Conservation (phyloP, 2,329 filamentous ascomycete genomes). For the Alternaria metachromatica region DNA sequence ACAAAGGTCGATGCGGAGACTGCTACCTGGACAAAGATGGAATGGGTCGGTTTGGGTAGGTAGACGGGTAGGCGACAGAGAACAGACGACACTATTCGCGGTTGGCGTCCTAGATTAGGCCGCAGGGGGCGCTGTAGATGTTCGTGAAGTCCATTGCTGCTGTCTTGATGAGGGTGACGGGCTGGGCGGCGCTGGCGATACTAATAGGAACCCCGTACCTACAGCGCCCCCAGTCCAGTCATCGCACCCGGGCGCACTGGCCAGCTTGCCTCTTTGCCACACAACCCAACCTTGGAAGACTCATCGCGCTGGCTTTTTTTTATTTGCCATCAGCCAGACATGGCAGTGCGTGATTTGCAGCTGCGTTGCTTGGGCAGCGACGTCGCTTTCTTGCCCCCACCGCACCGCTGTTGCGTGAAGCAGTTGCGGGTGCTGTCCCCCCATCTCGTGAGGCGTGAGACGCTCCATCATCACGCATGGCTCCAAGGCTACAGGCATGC, state of each 20-base stretch:
- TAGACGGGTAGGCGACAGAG: slow-evolving; percentile 23
- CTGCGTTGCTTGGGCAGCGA: neutral
- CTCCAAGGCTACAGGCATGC: slow-evolving; percentile 19
- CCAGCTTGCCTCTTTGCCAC: slow-evolving; percentile 32
- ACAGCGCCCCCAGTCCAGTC: slow-evolving; percentile 33
- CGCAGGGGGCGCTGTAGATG: slow-evolving; percentile 38
- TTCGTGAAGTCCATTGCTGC: slow-evolving; percentile 45
- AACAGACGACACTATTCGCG: slow-evolving; percentile 24
- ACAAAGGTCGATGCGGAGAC: slow-evolving; percentile 30
- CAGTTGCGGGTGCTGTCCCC: neutral
- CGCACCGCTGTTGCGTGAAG: neutral
- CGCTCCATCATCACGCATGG: slow-evolving; percentile 21
- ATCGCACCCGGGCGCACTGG: slow-evolving; percentile 28
- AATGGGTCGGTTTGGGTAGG: slow-evolving; percentile 14
- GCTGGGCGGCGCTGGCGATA: slow-evolving; percentile 36
- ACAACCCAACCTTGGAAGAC: slow-evolving; percentile 17
- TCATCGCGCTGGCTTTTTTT: slow-evolving; percentile 21
- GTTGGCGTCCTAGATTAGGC: slow-evolving; percentile 38
- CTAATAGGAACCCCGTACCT: slow-evolving; percentile 36
- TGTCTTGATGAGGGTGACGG: slow-evolving; percentile 34
- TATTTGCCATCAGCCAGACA: neutral
- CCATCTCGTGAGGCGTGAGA: slow-evolving; percentile 15
- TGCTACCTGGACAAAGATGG: slow-evolving; percentile 36
- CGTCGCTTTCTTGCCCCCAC: neutral
- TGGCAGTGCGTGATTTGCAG: slow-evolving; percentile 8